Evolutionary conservation across 2,329 filamentous ascomycete genomes (phyloP).

Genomic region (Colletotrichum coccodes): DNA sequence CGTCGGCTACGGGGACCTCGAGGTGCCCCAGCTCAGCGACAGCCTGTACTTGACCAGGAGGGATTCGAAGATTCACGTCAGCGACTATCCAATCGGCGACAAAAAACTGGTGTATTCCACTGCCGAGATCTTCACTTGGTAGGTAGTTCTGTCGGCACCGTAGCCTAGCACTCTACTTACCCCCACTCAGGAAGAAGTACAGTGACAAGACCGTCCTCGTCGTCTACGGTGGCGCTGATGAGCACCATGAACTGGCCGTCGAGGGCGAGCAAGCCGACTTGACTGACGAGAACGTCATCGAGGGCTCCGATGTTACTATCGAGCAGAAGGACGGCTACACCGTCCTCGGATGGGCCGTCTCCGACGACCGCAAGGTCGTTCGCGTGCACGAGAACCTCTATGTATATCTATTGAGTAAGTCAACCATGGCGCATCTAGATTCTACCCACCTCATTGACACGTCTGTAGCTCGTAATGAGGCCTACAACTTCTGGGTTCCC

Average conservation of each 20-base stretch:
- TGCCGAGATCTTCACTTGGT: slow-evolving; percentile 71
- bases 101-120: slow-evolving; percentile 71
- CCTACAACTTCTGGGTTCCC: slow-evolving; percentile 39
- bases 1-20: slow-evolving; percentile 57
- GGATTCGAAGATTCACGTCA: slow-evolving; percentile 72
- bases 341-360: slow-evolving; percentile 30
- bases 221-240: slow-evolving; percentile 68
- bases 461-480: slow-evolving; percentile 36
- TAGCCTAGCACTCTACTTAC: neutral
- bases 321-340: slow-evolving; percentile 29
- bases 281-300: slow-evolving; percentile 19
- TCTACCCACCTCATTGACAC: neutral
- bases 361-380: slow-evolving; percentile 31
- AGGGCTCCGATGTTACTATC: slow-evolving; percentile 23
- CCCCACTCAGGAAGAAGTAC: slow-evolving; percentile 60
- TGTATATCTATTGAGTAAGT: slow-evolving; percentile 43
- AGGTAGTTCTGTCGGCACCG: neutral
- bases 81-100: slow-evolving; percentile 69
- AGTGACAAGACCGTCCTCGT: slow-evolving; percentile 65
- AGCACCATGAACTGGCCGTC: slow-evolving; percentile 68
- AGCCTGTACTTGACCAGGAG: slow-evolving; percentile 65
- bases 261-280: slow-evolving; percentile 15
- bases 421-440: too few relatives aligned
- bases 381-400: slow-evolving; percentile 25
- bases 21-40: slow-evolving; percentile 65